Evolutionary conservation across 2,329 filamentous ascomycete species (phyloP).

Genomic region (Trichoderma lentiforme): DNA sequence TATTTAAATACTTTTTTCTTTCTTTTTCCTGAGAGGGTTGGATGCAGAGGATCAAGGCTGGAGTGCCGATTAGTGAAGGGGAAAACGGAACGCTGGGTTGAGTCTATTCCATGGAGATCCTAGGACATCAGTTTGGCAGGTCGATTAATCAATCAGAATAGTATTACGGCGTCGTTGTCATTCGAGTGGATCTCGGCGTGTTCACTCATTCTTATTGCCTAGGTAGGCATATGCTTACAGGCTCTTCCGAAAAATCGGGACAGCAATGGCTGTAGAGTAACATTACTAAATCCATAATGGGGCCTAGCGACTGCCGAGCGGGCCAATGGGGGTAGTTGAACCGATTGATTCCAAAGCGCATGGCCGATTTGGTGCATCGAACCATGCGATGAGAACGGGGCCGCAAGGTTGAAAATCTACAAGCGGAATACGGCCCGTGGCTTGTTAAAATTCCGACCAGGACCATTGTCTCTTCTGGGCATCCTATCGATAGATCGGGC

Average conservation of each 20-base stretch:
- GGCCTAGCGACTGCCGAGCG: not conserved
- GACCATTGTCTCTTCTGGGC: not conserved
- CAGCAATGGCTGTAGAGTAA: not conserved
- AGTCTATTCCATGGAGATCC: not conserved
- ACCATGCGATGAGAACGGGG: not conserved
- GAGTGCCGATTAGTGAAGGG: not conserved
- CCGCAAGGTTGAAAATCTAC: not conserved
- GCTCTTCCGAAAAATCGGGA: not conserved
- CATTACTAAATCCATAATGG: not conserved
- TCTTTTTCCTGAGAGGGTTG: constrained; percentile 3
- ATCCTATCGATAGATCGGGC: not conserved
- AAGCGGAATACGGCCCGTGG: not conserved
- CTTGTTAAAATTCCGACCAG: not conserved
- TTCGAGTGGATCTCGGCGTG: not conserved
- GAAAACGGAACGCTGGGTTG: not conserved
- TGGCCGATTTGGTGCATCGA: not conserved
- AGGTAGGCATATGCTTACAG: not conserved
- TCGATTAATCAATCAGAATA: not conserved
- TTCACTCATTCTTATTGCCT: not conserved
- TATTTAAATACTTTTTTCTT: not conserved
- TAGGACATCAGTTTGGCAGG: not conserved
- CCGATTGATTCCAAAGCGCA: constrained; percentile 7
- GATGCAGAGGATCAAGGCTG: not conserved
- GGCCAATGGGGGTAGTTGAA: not conserved
- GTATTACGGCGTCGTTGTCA: not conserved